Evolutionary conservation across 2,329 filamentous ascomycete genomes (phyloP).

Genomic region (Tolypocladium inflatum): DNA sequence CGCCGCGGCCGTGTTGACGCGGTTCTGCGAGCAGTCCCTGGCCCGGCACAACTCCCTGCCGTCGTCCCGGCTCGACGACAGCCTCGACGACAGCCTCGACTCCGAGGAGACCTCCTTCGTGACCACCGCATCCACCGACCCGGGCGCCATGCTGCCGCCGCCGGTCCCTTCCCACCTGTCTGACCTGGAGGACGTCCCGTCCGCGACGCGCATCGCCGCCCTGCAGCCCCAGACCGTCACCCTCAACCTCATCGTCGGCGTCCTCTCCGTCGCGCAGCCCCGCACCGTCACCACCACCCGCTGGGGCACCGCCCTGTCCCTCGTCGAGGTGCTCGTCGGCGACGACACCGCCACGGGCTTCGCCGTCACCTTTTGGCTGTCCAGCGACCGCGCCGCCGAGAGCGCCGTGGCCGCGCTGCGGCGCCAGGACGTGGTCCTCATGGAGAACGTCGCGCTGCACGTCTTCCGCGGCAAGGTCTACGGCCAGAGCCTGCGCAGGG

Average conservation of each 20-base stretch:
- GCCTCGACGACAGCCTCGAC: conserved; percentile 25
- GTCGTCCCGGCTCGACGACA: conserved; percentile 47
- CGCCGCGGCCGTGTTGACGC: conserved; percentile 34
- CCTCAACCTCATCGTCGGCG: conserved; percentile 69
- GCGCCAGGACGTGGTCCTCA: conserved; percentile 65
- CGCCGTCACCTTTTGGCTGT: conserved; percentile 75
- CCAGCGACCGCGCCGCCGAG: conserved; percentile 22
- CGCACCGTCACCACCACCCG: conserved; percentile 58
- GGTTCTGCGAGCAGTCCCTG: conserved; percentile 74
- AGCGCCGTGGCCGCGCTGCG: conserved; percentile 38
- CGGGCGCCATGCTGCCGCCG: conserved; percentile 3
- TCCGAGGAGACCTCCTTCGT: conserved; percentile 10
- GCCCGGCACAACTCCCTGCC: conserved; percentile 56
- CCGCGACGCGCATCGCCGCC: conserved; percentile 51
- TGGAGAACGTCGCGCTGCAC: conserved; percentile 71
- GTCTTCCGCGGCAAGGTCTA: conserved; percentile 71
- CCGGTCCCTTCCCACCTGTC: conserved; percentile 24
- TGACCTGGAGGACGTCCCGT: conserved; percentile 62
- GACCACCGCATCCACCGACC: conserved; percentile 8
- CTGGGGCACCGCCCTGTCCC: conserved; percentile 50
- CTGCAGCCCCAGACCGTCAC: conserved; percentile 75
- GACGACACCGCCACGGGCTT: conserved; percentile 81
- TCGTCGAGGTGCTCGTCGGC: conserved; percentile 71
- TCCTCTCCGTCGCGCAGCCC: conserved; percentile 62
- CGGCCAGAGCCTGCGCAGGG: conserved; percentile 68